Base-by-base conservation (phyloP, 2,329 filamentous ascomycete genomes). In the Paracorniculantispora psalliotae region DNA sequence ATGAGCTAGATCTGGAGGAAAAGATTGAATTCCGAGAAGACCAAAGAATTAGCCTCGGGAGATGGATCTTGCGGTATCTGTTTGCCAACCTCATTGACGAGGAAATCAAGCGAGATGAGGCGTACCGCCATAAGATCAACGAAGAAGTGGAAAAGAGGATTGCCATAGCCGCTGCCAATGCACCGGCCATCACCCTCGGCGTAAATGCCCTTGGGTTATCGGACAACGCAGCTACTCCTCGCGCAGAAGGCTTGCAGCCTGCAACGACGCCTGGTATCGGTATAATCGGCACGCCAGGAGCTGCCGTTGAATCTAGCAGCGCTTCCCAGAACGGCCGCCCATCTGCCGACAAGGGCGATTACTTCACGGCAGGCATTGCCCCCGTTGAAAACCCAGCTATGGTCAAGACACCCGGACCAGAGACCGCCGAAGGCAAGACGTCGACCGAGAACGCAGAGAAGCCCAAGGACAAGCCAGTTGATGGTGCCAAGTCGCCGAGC, bases 1-100 rank as follows among this genome's bases (percentile, higher is more conserved):
- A 99, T 70, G 92, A 97, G 73, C 77, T 96, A 37, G 79, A 86
- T 43, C 66, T 93, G 57, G 82, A 89, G 12, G 87, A 91, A 62
- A 78, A 84, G n/a, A 79, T 89, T 19, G 88, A 92, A 13, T 96
- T 96, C 68, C 81, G 89, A 59, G 93, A 97, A 67, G 94, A 99
- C 67, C 93, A 97, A 75, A 85, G 94, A 76, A 96, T 97, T 72
- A 97, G 96, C 68, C 85, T 97, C 48, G 94, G 94, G 9, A 96
- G 96, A 78, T 99, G 94, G 94, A 86, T 97, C 48, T 77, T 99
- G 61, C 85, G 94, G 35, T 96, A 97, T 72, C 81, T 99, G 0
- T 99, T 99, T 75, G 86, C 88, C 10, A 89, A 89, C 58, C 79
- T 97, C 44, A 89, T 99, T 57, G 90, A 96, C 61, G 92, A 97